Evolutionary conservation across 306 rosid species (phyloP).

Genomic region (Quercus glauca): DNA sequence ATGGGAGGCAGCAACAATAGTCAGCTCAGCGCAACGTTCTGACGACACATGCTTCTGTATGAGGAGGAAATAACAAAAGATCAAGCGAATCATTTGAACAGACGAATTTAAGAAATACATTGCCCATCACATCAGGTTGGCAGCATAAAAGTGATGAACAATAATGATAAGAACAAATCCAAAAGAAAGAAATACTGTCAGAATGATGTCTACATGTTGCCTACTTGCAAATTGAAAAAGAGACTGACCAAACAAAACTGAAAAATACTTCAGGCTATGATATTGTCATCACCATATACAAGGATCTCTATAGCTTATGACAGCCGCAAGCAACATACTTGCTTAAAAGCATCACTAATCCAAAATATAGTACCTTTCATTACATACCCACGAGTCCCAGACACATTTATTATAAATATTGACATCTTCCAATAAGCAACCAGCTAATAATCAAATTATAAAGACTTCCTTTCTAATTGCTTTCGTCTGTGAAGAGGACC

Average conservation of each 20-base stretch:
- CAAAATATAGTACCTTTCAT: not conserved
- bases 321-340: not conserved
- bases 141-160: not conserved
- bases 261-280: not conserved
- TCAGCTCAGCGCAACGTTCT: slow-evolving; percentile 85
- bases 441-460: not conserved
- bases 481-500: not conserved
- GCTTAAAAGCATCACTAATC: not conserved
- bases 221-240: not conserved
- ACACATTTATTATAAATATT: not conserved
- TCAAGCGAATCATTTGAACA: slow-evolving; percentile 6
- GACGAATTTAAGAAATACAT: not conserved
- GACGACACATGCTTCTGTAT: slow-evolving; percentile 76
- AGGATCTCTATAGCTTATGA: not conserved
- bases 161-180: not conserved
- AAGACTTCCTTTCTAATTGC: not conserved
- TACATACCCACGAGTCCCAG: not conserved
- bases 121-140: not conserved
- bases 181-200: not conserved
- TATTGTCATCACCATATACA: not conserved
- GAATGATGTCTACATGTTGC: not conserved
- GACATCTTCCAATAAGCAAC: not conserved
- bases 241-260: not conserved
- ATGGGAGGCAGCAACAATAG: slow-evolving; percentile 89
- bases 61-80: slow-evolving; percentile 15